Conservation (phyloP, 495 filamentous ascomycete species). For the Cryomyces antarcticus region DNA sequence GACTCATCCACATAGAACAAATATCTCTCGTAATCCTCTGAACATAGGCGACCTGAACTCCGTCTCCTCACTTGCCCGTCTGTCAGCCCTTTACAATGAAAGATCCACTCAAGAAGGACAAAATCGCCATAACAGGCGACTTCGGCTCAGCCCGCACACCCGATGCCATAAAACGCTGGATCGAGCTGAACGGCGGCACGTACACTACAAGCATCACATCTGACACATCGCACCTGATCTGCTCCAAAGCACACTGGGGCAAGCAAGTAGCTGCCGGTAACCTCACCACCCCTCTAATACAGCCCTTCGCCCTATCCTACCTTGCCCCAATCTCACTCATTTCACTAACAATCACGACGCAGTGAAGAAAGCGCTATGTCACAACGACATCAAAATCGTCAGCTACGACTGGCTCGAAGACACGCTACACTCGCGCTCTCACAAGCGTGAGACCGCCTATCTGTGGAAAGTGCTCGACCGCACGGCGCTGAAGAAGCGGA, state of each 20-base stretch:
- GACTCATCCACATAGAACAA: too few relatives aligned
- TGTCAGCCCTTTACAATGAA: background rate
- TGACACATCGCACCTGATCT: slow-evolving; percentile 36
- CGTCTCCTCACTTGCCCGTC: too few relatives aligned
- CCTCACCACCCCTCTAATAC: background rate
- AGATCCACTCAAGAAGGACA: background rate
- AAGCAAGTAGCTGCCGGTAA: slow-evolving; percentile 26
- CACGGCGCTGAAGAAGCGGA: too few relatives aligned
- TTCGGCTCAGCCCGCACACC: slow-evolving; percentile 18
- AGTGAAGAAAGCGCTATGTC: slow-evolving; percentile 25
- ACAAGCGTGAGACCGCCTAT: slow-evolving; percentile 26
- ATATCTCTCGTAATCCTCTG: too few relatives aligned
- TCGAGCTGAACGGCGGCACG: slow-evolving; percentile 29
- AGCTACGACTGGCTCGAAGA: slow-evolving; percentile 43
- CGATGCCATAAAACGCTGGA: slow-evolving; percentile 32
- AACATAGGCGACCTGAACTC: too few relatives aligned
- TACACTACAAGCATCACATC: slow-evolving; percentile 21
- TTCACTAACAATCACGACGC: background rate
- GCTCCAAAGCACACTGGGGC: slow-evolving; percentile 29
- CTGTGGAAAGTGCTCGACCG: slow-evolving; percentile 14
- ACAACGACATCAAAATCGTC: slow-evolving; percentile 30
- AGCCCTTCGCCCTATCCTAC: background rate
- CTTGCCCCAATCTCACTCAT: background rate
- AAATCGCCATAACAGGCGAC: slow-evolving; percentile 23
- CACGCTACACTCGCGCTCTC: slow-evolving; percentile 18